Base-by-base conservation (phyloP, 2,329 filamentous ascomycete genomes). In the Paecilomyces niveus region DNA sequence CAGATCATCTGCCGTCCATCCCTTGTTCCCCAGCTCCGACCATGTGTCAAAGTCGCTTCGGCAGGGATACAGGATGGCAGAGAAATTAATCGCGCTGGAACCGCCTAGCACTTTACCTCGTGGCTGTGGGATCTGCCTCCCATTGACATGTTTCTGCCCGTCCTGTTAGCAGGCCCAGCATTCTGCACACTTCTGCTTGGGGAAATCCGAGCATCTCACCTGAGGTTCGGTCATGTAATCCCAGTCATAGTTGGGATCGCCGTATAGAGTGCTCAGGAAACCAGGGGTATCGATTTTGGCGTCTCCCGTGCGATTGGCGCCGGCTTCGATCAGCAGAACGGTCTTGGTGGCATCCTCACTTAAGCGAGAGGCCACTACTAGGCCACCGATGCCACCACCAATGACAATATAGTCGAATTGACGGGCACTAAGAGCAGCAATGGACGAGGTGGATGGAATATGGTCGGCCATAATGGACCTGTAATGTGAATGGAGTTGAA, bases 101-200 rank as follows among this genome's bases (percentile, higher is more conserved):
- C 81, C 81, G 4, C 81, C 81, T 0, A 83, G 70, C 0, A 80
- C 76, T 55, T 78, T 78, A 33, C 78, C 81, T 5, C 80, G 73
- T 24, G 76, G 76, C 52, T 80, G 76, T 3, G 66, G 58, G 11
- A 81, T 74, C 2, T 70, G 63, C 1, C 78, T 73, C 13, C 72
- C 70, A 15, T 74, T 72, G 3, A 80, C 72, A n/a, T 65, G 59
- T 45, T 59, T 52, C 63, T 68, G 57, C 13, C 49, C 49, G 9
- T n/a, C 55, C 54, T 7, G 49, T 59, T 3, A 54, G 13, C 3
- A 33, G 32, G 10, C 32, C 32, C 32, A 33, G 32, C 8, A 10
- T 15, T 3, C 32, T 1, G 32, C 32, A 33, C 32, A 33, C 8
- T 33, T 33, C 11, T 33, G 32, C 8, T 33, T 3, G 32, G 32